Evolutionary conservation across 805 yeast genomes (phyloP).

Genomic region (Candida chauliodis): DNA sequence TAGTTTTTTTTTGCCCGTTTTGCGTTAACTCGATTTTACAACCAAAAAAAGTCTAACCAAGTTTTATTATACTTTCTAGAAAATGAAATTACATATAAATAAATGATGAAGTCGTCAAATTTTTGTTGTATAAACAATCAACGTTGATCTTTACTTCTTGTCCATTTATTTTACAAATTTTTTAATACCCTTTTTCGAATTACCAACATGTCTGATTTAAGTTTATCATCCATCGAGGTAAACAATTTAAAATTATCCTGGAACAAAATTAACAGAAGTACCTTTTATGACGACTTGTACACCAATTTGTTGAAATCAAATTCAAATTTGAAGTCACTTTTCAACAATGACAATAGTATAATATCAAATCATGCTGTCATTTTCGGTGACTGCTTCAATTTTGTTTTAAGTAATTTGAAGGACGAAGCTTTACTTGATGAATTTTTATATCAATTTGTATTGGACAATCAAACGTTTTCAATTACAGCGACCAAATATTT

Average conservation of each 20-base stretch:
- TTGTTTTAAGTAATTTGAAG: constrained; percentile 28
- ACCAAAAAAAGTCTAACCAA: neutral
- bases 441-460: constrained; percentile 30
- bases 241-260: constrained; percentile 16
- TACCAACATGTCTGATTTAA: constrained; percentile 7
- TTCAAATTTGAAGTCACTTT: constrained; percentile 17
- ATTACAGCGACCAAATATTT: constrained; percentile 25
- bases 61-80: constrained; percentile 4
- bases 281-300: constrained; percentile 29
- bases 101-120: neutral
- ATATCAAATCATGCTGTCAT: constrained; percentile 28
- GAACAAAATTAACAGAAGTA: constrained; percentile 27
- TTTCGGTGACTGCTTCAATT: constrained; percentile 34
- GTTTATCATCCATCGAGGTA: constrained; percentile 8
- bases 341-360: constrained; percentile 18
- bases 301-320: constrained; percentile 31
- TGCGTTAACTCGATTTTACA: constrained; percentile 5
- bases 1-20: neutral
- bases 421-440: constrained; percentile 24
- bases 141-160: too few species aligned
- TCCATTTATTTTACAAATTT: too few species aligned
- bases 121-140: too few species aligned
- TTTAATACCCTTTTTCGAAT: too few species aligned
- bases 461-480: constrained; percentile 27
- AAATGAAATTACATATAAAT: constrained; percentile 2